phyloP scores from a whole-genome alignment of 768 basidiomycete species.

The Rubroboletus pulcherrimus region DNA sequence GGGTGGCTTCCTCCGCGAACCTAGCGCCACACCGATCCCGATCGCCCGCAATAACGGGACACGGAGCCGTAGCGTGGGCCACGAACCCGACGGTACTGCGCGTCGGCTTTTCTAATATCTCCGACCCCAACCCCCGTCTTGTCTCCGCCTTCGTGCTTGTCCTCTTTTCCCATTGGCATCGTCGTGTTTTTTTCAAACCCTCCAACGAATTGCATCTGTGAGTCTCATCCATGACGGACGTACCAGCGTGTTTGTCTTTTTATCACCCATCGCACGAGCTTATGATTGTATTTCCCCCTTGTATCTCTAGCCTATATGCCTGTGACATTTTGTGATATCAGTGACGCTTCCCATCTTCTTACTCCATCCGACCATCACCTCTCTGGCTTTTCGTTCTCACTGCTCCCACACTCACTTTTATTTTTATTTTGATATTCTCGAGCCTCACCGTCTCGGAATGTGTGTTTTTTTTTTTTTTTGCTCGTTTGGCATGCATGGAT shows the following conservation, averaged over 20 bases:
- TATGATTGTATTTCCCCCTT: conserved; percentile 11
- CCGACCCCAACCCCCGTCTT: not conserved
- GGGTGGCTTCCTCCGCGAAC: conserved; percentile 28
- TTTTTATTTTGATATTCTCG: not conserved
- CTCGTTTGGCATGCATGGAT: not conserved
- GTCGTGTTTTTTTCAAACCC: not conserved
- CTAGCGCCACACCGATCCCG: conserved; percentile 23
- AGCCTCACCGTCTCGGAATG: not conserved
- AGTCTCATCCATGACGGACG: conserved; percentile 12
- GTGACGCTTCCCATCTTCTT: not conserved
- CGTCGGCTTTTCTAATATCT: conserved; percentile 16
- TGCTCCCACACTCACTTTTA: not conserved
- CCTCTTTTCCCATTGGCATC: not conserved
- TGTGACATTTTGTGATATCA: conserved; percentile 7
- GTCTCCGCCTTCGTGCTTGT: not conserved
- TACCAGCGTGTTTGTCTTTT: conserved; percentile 1
- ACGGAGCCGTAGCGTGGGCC: conserved; percentile 29
- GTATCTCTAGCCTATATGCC: conserved; percentile 16
- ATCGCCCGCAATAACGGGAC: conserved; percentile 17
- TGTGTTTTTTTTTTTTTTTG: not conserved
- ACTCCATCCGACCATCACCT: not conserved
- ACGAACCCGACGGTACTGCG: conserved; percentile 12
- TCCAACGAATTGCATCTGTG: conserved; percentile 8
- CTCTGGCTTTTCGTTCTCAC: not conserved
- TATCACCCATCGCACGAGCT: conserved; percentile 4